These are phyloP conservation scores for Ilex aquifolium DNA, from an alignment of 257 asterid species.

Conservation along the genomic window DNA sequence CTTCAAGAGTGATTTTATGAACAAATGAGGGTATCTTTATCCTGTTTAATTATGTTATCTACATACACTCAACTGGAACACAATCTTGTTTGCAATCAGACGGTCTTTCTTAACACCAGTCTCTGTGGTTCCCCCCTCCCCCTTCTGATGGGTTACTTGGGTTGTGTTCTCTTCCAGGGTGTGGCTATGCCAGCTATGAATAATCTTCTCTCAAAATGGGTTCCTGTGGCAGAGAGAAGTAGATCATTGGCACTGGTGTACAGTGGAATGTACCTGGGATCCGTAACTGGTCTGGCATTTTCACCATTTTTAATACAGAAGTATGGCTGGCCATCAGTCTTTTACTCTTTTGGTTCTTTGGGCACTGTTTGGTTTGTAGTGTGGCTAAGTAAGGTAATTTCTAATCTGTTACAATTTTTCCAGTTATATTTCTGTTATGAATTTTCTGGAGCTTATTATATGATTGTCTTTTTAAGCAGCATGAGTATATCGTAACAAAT, in stretches of 20 bases:
- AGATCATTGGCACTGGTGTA: constrained; percentile 83
- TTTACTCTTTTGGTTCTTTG: constrained; percentile 81
- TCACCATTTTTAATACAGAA: constrained; percentile 80
- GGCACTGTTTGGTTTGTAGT: constrained; percentile 73
- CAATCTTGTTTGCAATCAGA: too few species aligned
- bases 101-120: too few species aligned
- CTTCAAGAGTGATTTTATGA: too few species aligned
- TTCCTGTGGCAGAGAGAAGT: constrained; percentile 91
- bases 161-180: constrained; percentile 52
- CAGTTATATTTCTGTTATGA: background rate
- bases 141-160: constrained; percentile 9
- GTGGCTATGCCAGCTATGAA: constrained; percentile 99
- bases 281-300: constrained; percentile 84
- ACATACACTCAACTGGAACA: too few species aligned
- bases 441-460: too few species aligned
- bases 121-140: constrained; percentile 1
- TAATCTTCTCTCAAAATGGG: constrained; percentile 87
- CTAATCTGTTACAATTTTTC: background rate
- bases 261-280: constrained; percentile 98
- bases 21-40: too few species aligned
- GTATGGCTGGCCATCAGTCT: constrained; percentile 92
- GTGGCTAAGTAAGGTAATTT: constrained; percentile 70
- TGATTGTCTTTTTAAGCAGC: too few species aligned
- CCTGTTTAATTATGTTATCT: too few species aligned
- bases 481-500: too few species aligned